A percentile compares a stretch with the other conserved stretches of the same genome.
phyloP scores from a whole-genome alignment of 345 rosid species.

The Citropsis articulata region DNA sequence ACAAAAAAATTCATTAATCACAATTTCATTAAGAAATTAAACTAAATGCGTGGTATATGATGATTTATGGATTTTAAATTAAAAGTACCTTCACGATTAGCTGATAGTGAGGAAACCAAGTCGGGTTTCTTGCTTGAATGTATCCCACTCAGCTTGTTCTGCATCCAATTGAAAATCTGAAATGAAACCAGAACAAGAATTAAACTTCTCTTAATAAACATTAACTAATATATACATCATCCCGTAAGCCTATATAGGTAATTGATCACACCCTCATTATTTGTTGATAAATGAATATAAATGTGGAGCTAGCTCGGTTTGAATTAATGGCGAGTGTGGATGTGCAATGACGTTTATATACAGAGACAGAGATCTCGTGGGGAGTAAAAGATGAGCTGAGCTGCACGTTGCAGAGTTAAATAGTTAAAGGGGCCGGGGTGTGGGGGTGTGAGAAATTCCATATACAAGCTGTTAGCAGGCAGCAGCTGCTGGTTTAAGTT shows the following conservation, averaged over 20 bases:
- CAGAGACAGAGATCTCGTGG: constrained; percentile 6
- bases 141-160: constrained; percentile 43
- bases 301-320: too few relatives aligned
- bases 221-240: background rate
- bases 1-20: background rate
- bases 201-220: background rate
- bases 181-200: background rate
- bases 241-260: background rate
- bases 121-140: constrained; percentile 22
- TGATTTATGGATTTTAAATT: background rate
- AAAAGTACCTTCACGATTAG: constrained; percentile 34
- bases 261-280: constrained; percentile 27
- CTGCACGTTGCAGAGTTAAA: constrained; percentile 12
- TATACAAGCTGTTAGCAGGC: constrained; percentile 23
- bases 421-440: background rate
- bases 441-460: constrained; percentile 19
- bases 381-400: constrained; percentile 10
- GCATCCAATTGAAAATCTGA: constrained; percentile 76
- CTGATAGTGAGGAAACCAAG: constrained; percentile 10
- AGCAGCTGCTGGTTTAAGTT: constrained; percentile 44
- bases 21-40: background rate
- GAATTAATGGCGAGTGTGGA: background rate
- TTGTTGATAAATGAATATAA: too few relatives aligned
- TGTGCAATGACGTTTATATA: background rate
- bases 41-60: background rate